Evolutionary conservation across 192 early-diverging fungal species (phyloP).

Genomic region (Coemansia sp.): DNA sequence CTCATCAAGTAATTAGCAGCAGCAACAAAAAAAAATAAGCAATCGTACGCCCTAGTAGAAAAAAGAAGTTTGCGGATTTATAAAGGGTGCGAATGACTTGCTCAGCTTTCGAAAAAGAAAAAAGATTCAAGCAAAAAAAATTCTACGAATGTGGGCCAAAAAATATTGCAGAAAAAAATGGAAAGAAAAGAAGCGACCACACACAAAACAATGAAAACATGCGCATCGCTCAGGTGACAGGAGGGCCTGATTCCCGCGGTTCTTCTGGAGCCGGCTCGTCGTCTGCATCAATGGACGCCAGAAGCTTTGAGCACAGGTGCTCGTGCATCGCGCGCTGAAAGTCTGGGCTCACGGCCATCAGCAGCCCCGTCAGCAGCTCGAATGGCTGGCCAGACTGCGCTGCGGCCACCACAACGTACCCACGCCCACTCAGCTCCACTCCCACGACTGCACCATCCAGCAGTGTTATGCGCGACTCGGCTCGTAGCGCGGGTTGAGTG

Average conservation of each 20-base stretch:
- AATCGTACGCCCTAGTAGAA: background rate
- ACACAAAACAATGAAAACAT: background rate
- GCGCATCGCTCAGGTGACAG: background rate
- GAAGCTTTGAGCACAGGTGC: constrained; percentile 12
- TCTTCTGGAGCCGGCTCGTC: background rate
- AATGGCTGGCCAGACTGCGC: background rate
- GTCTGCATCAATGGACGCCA: background rate
- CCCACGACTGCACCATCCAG: constrained; percentile 1
- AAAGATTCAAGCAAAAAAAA: constrained; percentile 8
- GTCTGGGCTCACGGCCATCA: constrained; percentile 18
- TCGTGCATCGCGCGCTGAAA: constrained; percentile 32
- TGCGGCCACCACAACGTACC: constrained; percentile 10
- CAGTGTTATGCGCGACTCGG: constrained; percentile 6
- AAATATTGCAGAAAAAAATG: constrained; percentile 10
- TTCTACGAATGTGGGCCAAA: background rate
- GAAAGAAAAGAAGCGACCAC: background rate
- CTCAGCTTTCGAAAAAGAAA: background rate
- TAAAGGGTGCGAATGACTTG: background rate
- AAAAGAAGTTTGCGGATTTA: background rate
- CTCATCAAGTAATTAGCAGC: constrained; percentile 39
- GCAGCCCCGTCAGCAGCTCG: constrained; percentile 29
- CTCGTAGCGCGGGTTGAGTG: background rate
- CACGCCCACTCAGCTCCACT: constrained; percentile 9
- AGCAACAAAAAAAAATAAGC: constrained; percentile 1
- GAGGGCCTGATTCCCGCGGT: background rate